Conservation (phyloP, 306 rosid genomes). For the Parietaria judaica region DNA sequence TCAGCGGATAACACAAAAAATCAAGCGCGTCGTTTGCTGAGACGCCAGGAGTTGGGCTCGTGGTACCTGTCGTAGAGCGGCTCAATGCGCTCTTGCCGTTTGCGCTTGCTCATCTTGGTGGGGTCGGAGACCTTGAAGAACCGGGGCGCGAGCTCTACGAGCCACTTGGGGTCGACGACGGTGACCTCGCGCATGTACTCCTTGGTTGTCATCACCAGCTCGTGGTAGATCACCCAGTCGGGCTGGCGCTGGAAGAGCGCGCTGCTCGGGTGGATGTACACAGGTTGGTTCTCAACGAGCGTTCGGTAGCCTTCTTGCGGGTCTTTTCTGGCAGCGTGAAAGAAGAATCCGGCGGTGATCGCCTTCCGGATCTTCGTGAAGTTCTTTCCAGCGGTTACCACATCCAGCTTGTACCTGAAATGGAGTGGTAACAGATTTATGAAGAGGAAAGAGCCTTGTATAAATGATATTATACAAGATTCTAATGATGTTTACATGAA, state of each 20-base stretch:
- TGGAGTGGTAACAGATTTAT: neutral
- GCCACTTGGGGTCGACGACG: constrained; percentile 79
- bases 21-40: constrained; percentile 80
- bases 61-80: constrained; percentile 85
- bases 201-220: constrained; percentile 83
- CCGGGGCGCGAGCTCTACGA: constrained; percentile 80
- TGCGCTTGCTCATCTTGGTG: constrained; percentile 72
- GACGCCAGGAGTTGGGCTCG: constrained; percentile 90
- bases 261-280: constrained; percentile 75
- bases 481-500: too few relatives aligned
- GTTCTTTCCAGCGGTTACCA: constrained; percentile 76
- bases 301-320: constrained; percentile 89
- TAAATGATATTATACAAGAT: too few relatives aligned
- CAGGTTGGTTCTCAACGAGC: constrained; percentile 78
- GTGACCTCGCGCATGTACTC: constrained; percentile 89
- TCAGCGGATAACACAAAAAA: too few relatives aligned
- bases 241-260: constrained; percentile 84
- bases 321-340: constrained; percentile 73
- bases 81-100: constrained; percentile 74
- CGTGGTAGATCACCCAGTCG: constrained; percentile 89
- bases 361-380: constrained; percentile 77
- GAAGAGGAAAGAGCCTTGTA: too few relatives aligned
- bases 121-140: constrained; percentile 77
- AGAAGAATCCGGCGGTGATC: constrained; percentile 76
- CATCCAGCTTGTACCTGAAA: constrained; percentile 78